Evolutionary conservation across 2,329 filamentous ascomycete species (phyloP), one percentile per base, ranked within the genome.

Genomic region (Colletotrichum camelliae): DNA sequence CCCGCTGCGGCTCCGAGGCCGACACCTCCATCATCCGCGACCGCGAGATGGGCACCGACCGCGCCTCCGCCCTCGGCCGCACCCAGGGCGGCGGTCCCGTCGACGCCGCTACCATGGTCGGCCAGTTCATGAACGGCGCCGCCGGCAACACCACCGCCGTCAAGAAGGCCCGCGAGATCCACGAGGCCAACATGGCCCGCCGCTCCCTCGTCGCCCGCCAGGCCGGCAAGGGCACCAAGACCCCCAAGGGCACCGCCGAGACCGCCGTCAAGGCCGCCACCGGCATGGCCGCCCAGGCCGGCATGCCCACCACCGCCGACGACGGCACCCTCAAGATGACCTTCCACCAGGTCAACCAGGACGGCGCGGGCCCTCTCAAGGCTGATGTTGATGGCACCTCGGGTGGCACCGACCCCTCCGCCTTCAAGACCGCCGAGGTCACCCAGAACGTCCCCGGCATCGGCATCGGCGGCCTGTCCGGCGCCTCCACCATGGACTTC

Each of bases 331-430:
- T 94, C 81, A 88, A 87, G 72, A 89, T 94, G 88, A 91, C 89
- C 76, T 93, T 91, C 85, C 91, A 92, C 83, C 90, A 94, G 85
- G 90, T 94, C 85, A 94, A 94, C 88, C 92, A 94, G 82, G 92
- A 94, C 79, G 92, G 92, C 24, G 92, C 92, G 0, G 93, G 92
- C 3, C 91, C 91, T 1, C 85, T 94, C 60, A 88, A 85, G 29
- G 92, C 92, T 4, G 85, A 86, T 61, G 86, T 94, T 52, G 92
- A 94, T 80, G 84, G 86, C 60, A 92, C 91, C 29, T 93, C 91
- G 1, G 92, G 91, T 43, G 92, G 92, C 61, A 91, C 88, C 4
- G 90, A 93, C 79, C 81, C 88, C 24, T 79, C 83, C 55, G 92
- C 92, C 48, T 94, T 94, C 88, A 81, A 92, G 83, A 82, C 81